Evolutionary conservation across 495 filamentous ascomycete genomes (phyloP).

Genomic region (Jackrogersella minutella): DNA sequence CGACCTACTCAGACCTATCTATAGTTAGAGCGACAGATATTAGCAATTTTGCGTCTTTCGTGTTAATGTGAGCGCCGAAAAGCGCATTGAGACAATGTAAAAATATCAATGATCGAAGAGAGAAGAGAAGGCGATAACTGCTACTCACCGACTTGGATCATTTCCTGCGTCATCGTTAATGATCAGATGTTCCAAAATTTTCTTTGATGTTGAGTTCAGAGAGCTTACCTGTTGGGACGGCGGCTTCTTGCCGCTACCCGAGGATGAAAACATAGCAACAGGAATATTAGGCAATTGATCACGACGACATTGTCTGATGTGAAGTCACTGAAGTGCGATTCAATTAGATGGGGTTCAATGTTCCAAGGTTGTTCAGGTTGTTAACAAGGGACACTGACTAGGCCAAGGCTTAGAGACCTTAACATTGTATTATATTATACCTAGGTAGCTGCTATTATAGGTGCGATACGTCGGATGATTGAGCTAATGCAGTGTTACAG

Average conservation of each 20-base stretch:
- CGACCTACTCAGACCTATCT: conserved; percentile 70
- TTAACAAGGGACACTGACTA: conserved; percentile 14
- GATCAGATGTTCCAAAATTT: conserved; percentile 3
- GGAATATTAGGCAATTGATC: conserved; percentile 28
- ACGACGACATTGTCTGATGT: conserved; percentile 36
- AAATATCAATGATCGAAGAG: no score
- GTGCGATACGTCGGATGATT: conserved; percentile 4
- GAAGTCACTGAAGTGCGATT: neutral
- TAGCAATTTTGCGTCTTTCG: conserved; percentile 24
- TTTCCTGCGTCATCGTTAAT: conserved; percentile 73
- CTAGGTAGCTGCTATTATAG: neutral
- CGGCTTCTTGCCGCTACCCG: conserved; percentile 70
- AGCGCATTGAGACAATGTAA: conserved; percentile 22
- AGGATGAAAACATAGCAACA: conserved; percentile 63
- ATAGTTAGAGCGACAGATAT: conserved; percentile 32
- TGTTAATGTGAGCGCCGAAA: conserved; percentile 19
- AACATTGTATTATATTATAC: no score
- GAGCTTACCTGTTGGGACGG: conserved; percentile 71
- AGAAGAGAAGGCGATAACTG: conserved; percentile 17
- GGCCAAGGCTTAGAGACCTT: conserved; percentile 9
- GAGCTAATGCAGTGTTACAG: conserved; percentile 26
- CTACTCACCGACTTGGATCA: conserved; percentile 95
- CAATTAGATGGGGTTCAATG: no score
- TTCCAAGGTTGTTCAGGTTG: neutral
- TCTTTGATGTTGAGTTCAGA: conserved; percentile 1